Evolutionary conservation across 1,139 yeast species (phyloP).

Genomic region (Fermentozyma sake): DNA sequence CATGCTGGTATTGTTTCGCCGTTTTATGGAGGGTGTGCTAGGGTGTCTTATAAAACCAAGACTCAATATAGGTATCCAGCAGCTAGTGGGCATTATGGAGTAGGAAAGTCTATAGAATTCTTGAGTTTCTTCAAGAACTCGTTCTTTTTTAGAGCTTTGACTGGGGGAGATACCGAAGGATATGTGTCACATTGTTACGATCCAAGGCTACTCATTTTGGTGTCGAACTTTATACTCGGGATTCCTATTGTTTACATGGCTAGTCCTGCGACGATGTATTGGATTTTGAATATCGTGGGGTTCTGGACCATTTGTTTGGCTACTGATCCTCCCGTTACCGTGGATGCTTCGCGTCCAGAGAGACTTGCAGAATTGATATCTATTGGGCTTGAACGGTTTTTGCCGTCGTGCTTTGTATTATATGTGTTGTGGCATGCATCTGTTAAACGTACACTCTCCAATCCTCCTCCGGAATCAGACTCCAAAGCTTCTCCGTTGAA

Average conservation of each 20-base stretch:
- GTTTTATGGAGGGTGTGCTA: constrained; percentile 76
- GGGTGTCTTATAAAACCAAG: constrained; percentile 54
- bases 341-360: constrained; percentile 50
- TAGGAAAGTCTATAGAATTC: constrained; percentile 56
- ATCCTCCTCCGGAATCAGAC: constrained; percentile 5
- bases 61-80: constrained; percentile 45
- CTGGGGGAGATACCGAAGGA: constrained; percentile 7
- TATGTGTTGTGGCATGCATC: constrained; percentile 69
- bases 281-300: constrained; percentile 64
- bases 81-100: constrained; percentile 43
- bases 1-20: constrained; percentile 81
- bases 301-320: constrained; percentile 83
- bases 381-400: constrained; percentile 64
- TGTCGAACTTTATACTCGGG: constrained; percentile 56
- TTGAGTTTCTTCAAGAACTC: constrained; percentile 74
- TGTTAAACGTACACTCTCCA: constrained; percentile 31
- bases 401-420: constrained; percentile 71
- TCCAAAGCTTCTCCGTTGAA: constrained; percentile 37
- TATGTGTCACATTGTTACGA: constrained; percentile 54
- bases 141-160: constrained; percentile 46
- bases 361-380: constrained; percentile 62
- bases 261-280: constrained; percentile 53
- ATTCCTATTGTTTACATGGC: constrained; percentile 55
- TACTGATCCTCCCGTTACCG: constrained; percentile 74
- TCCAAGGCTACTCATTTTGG: constrained; percentile 55